Evolutionary conservation across 208 protist species (phyloP).

Genomic region (Giardia duodenalis): DNA sequence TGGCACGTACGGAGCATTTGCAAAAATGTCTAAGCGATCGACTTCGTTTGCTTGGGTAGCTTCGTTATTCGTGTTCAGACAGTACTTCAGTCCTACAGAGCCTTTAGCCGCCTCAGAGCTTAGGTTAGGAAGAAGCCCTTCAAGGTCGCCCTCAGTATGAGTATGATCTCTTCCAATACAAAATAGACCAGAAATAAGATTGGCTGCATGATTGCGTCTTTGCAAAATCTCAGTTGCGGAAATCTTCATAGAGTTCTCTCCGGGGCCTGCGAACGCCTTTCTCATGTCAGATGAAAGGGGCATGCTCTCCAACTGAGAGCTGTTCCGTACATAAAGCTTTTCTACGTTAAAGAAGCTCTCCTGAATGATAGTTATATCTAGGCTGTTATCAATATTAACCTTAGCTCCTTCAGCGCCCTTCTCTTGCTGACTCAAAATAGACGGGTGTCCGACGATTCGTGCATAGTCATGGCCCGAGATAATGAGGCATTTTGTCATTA

Average conservation of each 20-base stretch:
- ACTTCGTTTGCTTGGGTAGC: background rate
- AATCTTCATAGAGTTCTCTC: background rate
- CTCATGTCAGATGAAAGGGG: background rate
- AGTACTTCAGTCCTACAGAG: background rate
- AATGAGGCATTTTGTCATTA: background rate
- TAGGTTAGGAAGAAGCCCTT: background rate
- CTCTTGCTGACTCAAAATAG: background rate
- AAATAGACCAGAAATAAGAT: background rate
- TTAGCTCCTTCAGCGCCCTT: background rate
- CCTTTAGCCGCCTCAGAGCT: too few species aligned
- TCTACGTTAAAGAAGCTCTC: background rate
- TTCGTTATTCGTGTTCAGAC: too few species aligned
- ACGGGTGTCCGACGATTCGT: conserved; percentile 1
- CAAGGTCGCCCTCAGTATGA: background rate
- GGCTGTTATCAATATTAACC: background rate
- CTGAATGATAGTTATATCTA: background rate
- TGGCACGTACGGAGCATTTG: background rate
- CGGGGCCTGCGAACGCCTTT: background rate
- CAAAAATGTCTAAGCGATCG: background rate
- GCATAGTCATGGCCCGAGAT: background rate
- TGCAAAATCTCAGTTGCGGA: background rate
- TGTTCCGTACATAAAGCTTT: background rate
- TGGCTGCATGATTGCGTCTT: background rate
- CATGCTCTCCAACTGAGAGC: background rate
- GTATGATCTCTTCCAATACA: background rate